phyloP scores from a whole-genome alignment of 345 rosid species.

The Aquilaria sinensis region DNA sequence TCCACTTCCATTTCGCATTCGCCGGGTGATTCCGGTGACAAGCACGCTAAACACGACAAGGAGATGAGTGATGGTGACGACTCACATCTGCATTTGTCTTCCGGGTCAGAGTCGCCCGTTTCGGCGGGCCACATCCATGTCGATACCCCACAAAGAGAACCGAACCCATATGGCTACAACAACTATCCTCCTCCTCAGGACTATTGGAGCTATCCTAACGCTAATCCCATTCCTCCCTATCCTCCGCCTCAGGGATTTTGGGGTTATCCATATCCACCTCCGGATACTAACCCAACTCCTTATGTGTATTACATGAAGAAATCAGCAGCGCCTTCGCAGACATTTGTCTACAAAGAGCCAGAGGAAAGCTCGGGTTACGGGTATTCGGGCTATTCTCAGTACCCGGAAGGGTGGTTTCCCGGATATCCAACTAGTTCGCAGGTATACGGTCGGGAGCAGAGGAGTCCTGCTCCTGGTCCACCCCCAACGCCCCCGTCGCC shows the following conservation, averaged over 20 bases:
- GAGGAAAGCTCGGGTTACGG: constrained; percentile 35
- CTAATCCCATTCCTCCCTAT: constrained; percentile 17
- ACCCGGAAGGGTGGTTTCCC: constrained; percentile 40
- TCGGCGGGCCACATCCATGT: constrained; percentile 46
- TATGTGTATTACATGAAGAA: constrained; percentile 68
- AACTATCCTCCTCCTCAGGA: constrained; percentile 4
- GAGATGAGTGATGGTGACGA: constrained; percentile 37
- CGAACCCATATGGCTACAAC: constrained; percentile 16
- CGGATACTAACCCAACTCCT: constrained; percentile 17
- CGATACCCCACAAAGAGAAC: constrained; percentile 17
- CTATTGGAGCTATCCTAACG: background rate
- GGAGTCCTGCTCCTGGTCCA: constrained; percentile 29
- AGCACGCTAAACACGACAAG: constrained; percentile 9
- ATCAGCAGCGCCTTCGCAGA: constrained; percentile 54
- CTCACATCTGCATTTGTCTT: constrained; percentile 59
- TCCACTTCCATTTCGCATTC: constrained; percentile 67
- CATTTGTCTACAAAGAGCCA: constrained; percentile 66
- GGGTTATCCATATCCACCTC: constrained; percentile 24
- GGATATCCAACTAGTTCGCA: constrained; percentile 46
- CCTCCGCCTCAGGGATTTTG: constrained; percentile 38
- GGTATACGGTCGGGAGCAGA: constrained; percentile 15
- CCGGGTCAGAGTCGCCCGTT: constrained; percentile 39
- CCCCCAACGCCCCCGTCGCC: constrained; percentile 75
- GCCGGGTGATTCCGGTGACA: constrained; percentile 14
- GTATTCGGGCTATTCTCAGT: constrained; percentile 26